Evolutionary conservation across 192 early-diverging fungal genomes (phyloP).

Genomic region (Entomortierella beljakovae): DNA sequence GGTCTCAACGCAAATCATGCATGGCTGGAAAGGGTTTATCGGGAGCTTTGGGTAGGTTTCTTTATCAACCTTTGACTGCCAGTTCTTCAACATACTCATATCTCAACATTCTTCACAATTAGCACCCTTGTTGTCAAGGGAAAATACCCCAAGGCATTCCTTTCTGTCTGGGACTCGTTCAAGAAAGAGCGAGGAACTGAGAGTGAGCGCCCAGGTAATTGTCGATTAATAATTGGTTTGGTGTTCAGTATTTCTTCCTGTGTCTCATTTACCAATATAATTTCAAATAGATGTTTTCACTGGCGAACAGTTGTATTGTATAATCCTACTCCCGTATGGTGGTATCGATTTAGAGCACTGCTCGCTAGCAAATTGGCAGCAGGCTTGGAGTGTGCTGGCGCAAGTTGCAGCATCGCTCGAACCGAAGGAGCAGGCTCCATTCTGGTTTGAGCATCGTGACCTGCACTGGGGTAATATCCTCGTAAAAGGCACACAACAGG

Average conservation of each 20-base stretch:
- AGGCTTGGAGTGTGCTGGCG: constrained; percentile 72
- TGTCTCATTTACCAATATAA: not conserved
- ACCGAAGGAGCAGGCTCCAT: constrained; percentile 61
- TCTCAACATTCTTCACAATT: constrained; percentile 34
- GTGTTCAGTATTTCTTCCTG: not conserved
- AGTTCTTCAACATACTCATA: constrained; percentile 36
- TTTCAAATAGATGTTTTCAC: constrained; percentile 66
- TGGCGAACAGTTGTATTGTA: constrained; percentile 75
- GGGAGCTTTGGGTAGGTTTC: constrained; percentile 51
- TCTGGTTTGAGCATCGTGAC: constrained; percentile 76
- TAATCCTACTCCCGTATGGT: constrained; percentile 79
- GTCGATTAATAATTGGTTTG: too few relatives aligned
- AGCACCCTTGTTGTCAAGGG: constrained; percentile 78
- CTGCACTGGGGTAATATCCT: constrained; percentile 83
- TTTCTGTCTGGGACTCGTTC: constrained; percentile 82
- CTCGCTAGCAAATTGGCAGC: constrained; percentile 65
- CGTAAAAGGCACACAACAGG: constrained; percentile 52
- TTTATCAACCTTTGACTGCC: not conserved
- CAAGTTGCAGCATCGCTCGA: constrained; percentile 74
- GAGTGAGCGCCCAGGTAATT: constrained; percentile 73
- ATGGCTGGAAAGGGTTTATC: constrained; percentile 49
- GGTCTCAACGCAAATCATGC: constrained; percentile 58
- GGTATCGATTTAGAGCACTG: constrained; percentile 79
- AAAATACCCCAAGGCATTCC: constrained; percentile 69
- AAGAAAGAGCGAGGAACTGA: constrained; percentile 70